Evolutionary conservation across 169 alveolate genomes (phyloP).

Genomic region (Cyclospora cayetanensis): DNA sequence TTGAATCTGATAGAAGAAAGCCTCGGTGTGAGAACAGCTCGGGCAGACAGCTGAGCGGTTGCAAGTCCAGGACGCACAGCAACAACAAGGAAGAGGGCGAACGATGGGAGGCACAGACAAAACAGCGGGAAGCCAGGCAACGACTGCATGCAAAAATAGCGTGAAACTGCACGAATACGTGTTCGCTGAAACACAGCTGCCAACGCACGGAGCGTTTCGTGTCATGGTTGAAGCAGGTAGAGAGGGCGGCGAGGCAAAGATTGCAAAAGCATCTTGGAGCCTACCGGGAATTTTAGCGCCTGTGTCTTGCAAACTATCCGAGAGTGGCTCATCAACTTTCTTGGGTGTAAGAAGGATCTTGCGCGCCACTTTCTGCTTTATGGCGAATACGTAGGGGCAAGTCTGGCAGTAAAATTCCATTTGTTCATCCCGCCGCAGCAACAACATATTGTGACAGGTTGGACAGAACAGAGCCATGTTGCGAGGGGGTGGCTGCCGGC

Average conservation of each 20-base stretch:
- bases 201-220: background rate
- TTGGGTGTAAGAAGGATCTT: slow-evolving; percentile 64
- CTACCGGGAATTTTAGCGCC: slow-evolving; percentile 68
- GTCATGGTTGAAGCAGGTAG: background rate
- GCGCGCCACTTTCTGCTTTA: slow-evolving; percentile 74
- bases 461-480: slow-evolving; percentile 70
- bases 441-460: slow-evolving; percentile 67
- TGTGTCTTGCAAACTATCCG: slow-evolving; percentile 45
- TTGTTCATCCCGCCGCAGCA: background rate
- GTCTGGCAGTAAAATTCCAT: slow-evolving; percentile 85
- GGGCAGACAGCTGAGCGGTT: slow-evolving; percentile 87
- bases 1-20: slow-evolving; percentile 87
- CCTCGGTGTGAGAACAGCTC: slow-evolving; percentile 82
- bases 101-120: too few relatives aligned
- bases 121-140: too few relatives aligned
- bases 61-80: too few relatives aligned
- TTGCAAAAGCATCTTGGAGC: background rate
- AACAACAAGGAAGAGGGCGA: too few relatives aligned
- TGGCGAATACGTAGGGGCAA: slow-evolving; percentile 87
- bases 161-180: background rate
- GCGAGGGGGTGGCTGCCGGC: too few relatives aligned
- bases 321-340: slow-evolving; percentile 69
- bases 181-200: background rate
- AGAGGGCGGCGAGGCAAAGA: background rate
- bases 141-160: too few relatives aligned